Evolutionary conservation across 2,329 filamentous ascomycete species (phyloP), one percentile per base, ranked within the genome.

Genomic region (Beauveria rudraprayagi): DNA sequence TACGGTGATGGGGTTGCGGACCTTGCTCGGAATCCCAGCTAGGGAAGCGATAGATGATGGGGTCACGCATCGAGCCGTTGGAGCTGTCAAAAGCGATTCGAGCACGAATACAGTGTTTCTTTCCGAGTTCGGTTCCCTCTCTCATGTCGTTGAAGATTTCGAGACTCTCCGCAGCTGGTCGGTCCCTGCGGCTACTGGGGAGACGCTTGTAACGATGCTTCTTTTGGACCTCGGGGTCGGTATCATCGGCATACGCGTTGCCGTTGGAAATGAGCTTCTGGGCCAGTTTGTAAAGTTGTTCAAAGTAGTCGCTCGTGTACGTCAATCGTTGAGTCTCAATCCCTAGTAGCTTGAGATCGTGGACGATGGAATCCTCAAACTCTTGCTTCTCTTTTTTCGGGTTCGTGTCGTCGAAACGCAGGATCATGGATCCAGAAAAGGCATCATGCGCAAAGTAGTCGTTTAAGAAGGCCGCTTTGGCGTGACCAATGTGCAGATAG

Each of bases 241-340:
- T 97, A 69, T 97, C 92, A 71, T 99, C 94, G 61, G 93, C 92
- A 68, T 97, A 99, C 6, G 93, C 94, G 65, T 91, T 84, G 2
- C 93, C 93, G 64, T 88, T 84, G 71, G 88, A 89, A 76, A 99
- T 93, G 71, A 97, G 86, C 69, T 83, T 67, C 96, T 79, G 71
- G 88, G 90, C 72, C 89, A 88, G 50, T 56, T 96, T 87, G 76
- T 96, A 95, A 14, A 99, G 83, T 72, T 92, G 83, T 69, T 97
- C 85, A 73, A 99, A 97, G 80, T 96, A 95, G 78, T 99, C 92
- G 69, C 90, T 95, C 3, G 94, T 97, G 78, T 93, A 95, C 17
- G 90, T 91, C 62, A 90, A 81, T 65, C 82, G 83, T 73, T 96
- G 92, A 14, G 90, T 87, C 73, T 87, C 87, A 73, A 97, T 88